These are phyloP conservation scores for Stramenopiles sp. DNA, from an alignment of 352 stramenopile genomes.

Conservation along the genomic window DNA sequence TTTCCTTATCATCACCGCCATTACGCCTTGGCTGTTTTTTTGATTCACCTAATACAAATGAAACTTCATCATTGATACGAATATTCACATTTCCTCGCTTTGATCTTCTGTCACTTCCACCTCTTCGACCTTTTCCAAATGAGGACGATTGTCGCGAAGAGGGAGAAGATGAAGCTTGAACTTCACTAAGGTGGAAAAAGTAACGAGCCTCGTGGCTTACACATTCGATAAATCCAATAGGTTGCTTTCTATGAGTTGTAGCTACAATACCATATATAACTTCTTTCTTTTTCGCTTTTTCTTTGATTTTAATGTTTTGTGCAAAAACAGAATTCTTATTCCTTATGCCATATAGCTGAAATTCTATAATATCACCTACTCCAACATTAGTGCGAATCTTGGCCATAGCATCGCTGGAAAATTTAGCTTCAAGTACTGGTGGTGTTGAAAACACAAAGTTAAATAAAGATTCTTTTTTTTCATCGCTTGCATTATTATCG, in stretches of 20 bases:
- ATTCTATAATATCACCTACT: neutral
- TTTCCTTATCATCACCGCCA: neutral
- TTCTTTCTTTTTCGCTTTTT: conserved; percentile 3
- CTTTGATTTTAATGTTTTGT: neutral
- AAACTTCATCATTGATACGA: neutral
- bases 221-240: conserved; percentile 3
- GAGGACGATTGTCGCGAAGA: neutral
- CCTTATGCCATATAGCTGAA: neutral
- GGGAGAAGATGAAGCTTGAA: neutral
- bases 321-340: neutral
- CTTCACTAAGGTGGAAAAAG: neutral
- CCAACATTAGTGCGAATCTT: conserved; percentile 1
- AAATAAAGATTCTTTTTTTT: too few species aligned
- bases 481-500: neutral
- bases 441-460: too few species aligned
- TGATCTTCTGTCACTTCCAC: neutral
- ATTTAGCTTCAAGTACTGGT: neutral
- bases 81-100: neutral
- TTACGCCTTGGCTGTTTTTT: neutral
- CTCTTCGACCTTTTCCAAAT: neutral
- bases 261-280: neutral
- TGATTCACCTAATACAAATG: neutral
- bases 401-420: neutral
- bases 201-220: neutral
- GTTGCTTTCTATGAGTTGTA: neutral